These are phyloP conservation scores for Closterium sp. DNA, from an alignment of 139 green algal species.

Conservation along the genomic window DNA sequence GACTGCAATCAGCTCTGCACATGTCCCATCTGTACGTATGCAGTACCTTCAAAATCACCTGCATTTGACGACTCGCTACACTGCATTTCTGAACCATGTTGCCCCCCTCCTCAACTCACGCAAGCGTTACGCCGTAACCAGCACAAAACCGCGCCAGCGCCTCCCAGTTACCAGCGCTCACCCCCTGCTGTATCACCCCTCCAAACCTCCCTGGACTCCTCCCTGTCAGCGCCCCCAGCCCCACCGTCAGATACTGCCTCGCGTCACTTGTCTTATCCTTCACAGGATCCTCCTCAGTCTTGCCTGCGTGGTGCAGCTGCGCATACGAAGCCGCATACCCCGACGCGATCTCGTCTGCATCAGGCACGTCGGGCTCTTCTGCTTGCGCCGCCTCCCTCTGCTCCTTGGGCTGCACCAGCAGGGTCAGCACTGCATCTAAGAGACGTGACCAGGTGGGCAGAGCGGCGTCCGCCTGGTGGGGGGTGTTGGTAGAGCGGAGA, in stretches of 20 bases:
- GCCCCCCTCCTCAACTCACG: conserved; percentile 4
- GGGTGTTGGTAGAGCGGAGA: not conserved
- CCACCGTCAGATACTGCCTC: conserved; percentile 52
- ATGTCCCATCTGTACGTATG: too few relatives aligned
- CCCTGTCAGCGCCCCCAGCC: conserved; percentile 33
- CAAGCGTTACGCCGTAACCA: conserved; percentile 14
- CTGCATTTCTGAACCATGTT: too few relatives aligned
- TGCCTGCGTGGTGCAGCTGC: conserved; percentile 74
- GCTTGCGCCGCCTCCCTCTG: not conserved
- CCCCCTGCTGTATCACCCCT: conserved; percentile 7
- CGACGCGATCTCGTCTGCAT: conserved; percentile 20
- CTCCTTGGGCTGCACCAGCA: conserved; percentile 52
- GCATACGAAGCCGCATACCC: conserved; percentile 61
- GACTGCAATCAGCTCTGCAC: too few relatives aligned
- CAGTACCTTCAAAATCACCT: too few relatives aligned
- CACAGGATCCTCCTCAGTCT: conserved; percentile 59
- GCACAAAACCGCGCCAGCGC: conserved; percentile 23
- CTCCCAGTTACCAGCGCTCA: not conserved
- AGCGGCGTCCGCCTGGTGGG: conserved; percentile 5
- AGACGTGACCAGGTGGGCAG: conserved; percentile 65
- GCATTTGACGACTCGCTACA: too few relatives aligned
- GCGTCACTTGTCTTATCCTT: conserved; percentile 54
- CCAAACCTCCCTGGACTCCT: not conserved
- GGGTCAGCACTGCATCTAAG: conserved; percentile 62
- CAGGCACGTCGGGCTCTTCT: conserved; percentile 13